Evolutionary conservation across 495 filamentous ascomycete genomes (phyloP).

Genomic region (Podospora didyma): DNA sequence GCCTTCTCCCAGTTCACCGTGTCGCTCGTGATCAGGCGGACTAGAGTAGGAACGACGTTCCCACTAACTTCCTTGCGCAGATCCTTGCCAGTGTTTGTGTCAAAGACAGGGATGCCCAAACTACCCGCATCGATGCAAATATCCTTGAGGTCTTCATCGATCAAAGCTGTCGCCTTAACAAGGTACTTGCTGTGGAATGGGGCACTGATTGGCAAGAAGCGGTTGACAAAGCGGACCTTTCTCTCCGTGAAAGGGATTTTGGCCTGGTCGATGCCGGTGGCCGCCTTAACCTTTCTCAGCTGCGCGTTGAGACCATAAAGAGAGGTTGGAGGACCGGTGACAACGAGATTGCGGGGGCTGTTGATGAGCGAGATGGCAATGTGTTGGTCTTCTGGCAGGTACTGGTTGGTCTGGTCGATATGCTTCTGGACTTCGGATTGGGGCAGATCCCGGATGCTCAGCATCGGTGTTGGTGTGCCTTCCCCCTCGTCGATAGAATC

Average conservation of each 20-base stretch:
- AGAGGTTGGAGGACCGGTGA: conserved; percentile 92
- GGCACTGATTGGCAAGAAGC: conserved; percentile 94
- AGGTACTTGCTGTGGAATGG: conserved; percentile 98
- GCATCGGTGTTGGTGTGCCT: conserved; percentile 91
- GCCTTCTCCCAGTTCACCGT: conserved; percentile 93
- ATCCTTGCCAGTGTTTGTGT: conserved; percentile 83
- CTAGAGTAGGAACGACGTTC: conserved; percentile 71
- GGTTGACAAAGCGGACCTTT: conserved; percentile 93
- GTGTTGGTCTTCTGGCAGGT: conserved; percentile 86
- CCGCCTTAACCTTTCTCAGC: conserved; percentile 91
- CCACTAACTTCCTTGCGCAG: conserved; percentile 58
- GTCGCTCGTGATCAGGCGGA: conserved; percentile 91
- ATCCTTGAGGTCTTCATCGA: conserved; percentile 82
- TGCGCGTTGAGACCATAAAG: conserved; percentile 93
- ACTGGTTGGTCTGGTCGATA: conserved; percentile 92
- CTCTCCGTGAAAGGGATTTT: conserved; percentile 90
- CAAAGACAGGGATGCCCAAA: conserved; percentile 77
- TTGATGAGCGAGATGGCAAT: conserved; percentile 95
- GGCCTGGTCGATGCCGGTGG: conserved; percentile 94
- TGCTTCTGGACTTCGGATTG: conserved; percentile 83
- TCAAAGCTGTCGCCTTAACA: conserved; percentile 67
- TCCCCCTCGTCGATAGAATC: conserved; percentile 94
- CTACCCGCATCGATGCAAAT: conserved; percentile 63
- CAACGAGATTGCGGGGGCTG: conserved; percentile 93
- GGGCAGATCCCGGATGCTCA: conserved; percentile 91